Conservation (phyloP, 2,329 filamentous ascomycete species). For the Colletotrichum sp. region DNA sequence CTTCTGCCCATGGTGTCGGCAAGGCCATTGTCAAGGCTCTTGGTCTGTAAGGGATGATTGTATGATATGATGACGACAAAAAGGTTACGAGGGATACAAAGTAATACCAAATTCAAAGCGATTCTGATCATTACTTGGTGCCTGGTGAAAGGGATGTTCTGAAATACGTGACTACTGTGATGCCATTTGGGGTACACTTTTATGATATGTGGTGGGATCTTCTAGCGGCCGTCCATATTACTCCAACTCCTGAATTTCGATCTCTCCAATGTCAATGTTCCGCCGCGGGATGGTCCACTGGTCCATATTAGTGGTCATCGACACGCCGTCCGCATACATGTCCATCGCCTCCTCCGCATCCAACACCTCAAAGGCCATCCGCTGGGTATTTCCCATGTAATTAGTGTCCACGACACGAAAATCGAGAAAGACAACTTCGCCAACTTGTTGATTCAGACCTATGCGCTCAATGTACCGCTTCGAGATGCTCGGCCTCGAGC, state of each 20-base stretch:
- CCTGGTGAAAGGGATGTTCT: rapidly evolving
- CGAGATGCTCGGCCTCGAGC: neutral
- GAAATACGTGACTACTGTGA: neutral
- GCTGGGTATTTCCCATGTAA: neutral
- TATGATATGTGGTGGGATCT: neutral
- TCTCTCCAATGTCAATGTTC: neutral
- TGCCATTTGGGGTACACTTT: neutral
- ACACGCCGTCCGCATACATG: neutral
- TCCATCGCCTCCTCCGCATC: neutral
- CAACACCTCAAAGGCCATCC: neutral
- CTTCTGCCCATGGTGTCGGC: constrained; percentile 54
- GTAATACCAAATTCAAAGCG: neutral
- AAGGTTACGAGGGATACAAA: neutral
- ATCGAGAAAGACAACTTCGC: neutral
- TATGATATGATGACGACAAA: neutral
- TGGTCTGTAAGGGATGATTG: constrained; percentile 15
- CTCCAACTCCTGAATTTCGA: neutral
- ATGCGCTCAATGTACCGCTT: neutral
- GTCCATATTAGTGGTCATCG: neutral
- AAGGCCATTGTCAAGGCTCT: constrained; percentile 56
- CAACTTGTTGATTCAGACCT: neutral
- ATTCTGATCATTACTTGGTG: neutral
- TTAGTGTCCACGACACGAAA: neutral
- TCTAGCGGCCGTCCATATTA: neutral
- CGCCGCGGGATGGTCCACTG: neutral